Base-by-base conservation (phyloP, 345 rosid species). In the Pugionium cornutum region DNA sequence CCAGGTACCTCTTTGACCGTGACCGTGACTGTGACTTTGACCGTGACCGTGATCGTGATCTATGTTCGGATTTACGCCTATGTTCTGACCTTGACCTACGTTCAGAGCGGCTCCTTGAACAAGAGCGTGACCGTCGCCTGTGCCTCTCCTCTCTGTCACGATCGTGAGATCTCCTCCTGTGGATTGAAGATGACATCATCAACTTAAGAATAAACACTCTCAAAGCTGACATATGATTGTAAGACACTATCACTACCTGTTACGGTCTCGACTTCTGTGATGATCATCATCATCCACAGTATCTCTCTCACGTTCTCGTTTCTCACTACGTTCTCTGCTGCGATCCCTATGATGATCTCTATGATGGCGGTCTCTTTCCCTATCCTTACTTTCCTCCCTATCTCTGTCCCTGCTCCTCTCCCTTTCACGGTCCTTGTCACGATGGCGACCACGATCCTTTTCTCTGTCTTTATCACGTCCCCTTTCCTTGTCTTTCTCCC, bases 1-100 rank as follows among this genome's bases (percentile, higher is more conserved):
- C 18, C 18, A 46, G 5, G 48, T 84, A 95, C 99, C 99, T 91
- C 89, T 91, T 91, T 1, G 99, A 94, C 35, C 82, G 87, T 7
- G 95, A 89, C 1, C 92, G 89, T 6, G 97, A 86, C 0, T 18
- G 18, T 18, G 18, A 18, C 18, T 18, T 18, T 18, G 18, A 18
- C 18, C 18, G 82, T n/a, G n/a, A n/a, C n/a, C 89, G 82, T 49
- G 83, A 80, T 8, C 76, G 72, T 55, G 83, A 76, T 54, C 76
- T 76, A 41, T 60, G 76, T 54, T 70, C 65, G 66, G 79, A 94
- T 62, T 36, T 73, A 3, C 53, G 67, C 62, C 68, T 70, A 41
- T 48, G 79, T 71, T 76, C 76, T 53, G 76, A 94, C 74, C 83
- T 80, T 67, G 99, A 90, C 76, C 88, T 84, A 27, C 62, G 92